These are phyloP conservation scores for Lagenidium giganteum DNA, from an alignment of 352 stramenopile genomes.

Conservation along the genomic window DNA sequence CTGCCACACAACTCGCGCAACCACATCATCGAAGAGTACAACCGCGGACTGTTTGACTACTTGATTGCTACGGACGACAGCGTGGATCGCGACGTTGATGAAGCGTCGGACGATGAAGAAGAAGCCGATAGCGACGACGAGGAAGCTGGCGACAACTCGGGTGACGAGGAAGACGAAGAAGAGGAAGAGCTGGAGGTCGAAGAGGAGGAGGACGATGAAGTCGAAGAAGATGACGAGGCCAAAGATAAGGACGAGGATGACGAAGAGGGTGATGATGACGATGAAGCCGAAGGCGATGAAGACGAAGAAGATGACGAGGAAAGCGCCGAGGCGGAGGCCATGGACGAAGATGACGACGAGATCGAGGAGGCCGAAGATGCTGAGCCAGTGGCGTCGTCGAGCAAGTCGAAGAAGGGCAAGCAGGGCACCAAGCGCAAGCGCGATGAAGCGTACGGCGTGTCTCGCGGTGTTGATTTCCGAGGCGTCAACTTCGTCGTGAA, in stretches of 20 bases:
- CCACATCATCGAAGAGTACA: conserved; percentile 96
- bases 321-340: conserved; percentile 18
- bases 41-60: conserved; percentile 98
- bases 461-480: conserved; percentile 97
- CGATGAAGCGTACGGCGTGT: conserved; percentile 94
- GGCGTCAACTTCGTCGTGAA: conserved; percentile 99
- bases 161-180: conserved; percentile 32
- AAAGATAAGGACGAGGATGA: conserved; percentile 33
- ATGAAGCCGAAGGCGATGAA: conserved; percentile 30
- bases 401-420: conserved; percentile 11
- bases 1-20: conserved; percentile 96
- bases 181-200: conserved; percentile 37
- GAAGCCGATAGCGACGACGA: conserved; percentile 69
- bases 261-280: conserved; percentile 34
- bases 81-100: conserved; percentile 82
- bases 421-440: conserved; percentile 49
- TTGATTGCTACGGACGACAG: conserved; percentile 98
- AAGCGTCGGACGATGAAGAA: conserved; percentile 58
- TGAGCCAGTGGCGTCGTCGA: conserved; percentile 7
- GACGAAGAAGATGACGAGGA: conserved; percentile 21
- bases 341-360: conserved; percentile 28
- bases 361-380: conserved; percentile 27
- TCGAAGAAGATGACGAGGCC: conserved; percentile 35
- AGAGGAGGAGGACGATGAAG: conserved; percentile 29
- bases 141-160: conserved; percentile 30